Evolutionary conservation across 2,329 filamentous ascomycete species (phyloP), one percentile per base, ranked within the genome.

Genomic region (Aspergillus sergii): DNA sequence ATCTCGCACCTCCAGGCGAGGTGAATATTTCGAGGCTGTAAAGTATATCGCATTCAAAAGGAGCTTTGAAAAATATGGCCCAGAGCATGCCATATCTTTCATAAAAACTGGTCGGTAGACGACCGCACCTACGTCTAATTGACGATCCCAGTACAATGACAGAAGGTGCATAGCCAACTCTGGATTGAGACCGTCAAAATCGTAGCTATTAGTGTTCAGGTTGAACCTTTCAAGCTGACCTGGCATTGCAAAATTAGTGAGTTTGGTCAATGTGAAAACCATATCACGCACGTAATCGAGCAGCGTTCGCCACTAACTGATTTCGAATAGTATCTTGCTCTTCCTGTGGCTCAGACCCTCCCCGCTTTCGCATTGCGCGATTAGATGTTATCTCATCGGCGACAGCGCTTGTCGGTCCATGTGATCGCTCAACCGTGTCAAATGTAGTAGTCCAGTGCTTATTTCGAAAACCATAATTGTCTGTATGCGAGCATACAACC

Each of bases 21-120:
- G 45, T 6, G 10, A 26, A 16, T 23, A 28, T 21, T 48, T 26
- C 1, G 45, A 48, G 6, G 45, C 45, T 14, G 21, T 26, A 16
- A 48, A 26, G 3, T 26, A 48, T 21, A 48, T 48, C 0, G 83
- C 83, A 62, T 85, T 85, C 0, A 86, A 72, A 0, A 86, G 76
- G 0, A 86, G 71, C 41, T 82, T 81, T 0, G 83, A 85, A 63
- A 84, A 86, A 65, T 84, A 84, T 0, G 82, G 82, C 0, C 85
- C 84, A 1, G 34, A 45, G 43, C 45, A 60, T n/a, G 62, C 57
- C 61, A 66, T 64, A 41, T 64, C 59, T 12, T 54, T 48, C 65
- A 67, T 67, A 46, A 65, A 65, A 7, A 56, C 46, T 8, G 65
- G 65, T 19, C 65, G 58, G 34, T 67, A 63, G 11, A 58, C 36